Percentiles rank a stretch among this genome's conserved stretches.
Conservation (phyloP, 2,329 filamentous ascomycete genomes). For the Diplocarpon rosae region DNA sequence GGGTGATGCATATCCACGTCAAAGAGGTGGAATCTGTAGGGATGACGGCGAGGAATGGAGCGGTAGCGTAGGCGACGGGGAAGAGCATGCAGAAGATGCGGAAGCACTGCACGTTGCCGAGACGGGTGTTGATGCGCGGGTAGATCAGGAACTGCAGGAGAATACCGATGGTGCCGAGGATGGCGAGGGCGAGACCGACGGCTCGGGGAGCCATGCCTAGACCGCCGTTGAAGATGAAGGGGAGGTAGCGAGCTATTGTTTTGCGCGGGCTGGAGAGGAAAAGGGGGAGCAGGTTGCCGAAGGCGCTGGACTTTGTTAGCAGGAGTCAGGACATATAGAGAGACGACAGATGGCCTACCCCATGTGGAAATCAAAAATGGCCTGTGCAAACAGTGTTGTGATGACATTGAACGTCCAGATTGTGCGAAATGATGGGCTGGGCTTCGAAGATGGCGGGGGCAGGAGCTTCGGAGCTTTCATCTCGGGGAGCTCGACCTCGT, state of each 20-base stretch:
- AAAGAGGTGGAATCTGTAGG: not conserved
- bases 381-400: not conserved
- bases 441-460: not conserved
- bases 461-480: no score
- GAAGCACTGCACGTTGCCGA: slow-evolving; percentile 2
- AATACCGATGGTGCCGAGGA: slow-evolving; percentile 1
- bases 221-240: slow-evolving; percentile 3
- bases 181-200: slow-evolving; percentile 3
- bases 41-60: not conserved
- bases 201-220: not conserved
- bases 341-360: not conserved
- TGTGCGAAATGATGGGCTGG: not conserved
- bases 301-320: not conserved
- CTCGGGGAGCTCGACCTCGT: slow-evolving; percentile 2
- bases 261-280: not conserved
- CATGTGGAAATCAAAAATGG: slow-evolving; percentile 3
- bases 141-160: slow-evolving; percentile 2
- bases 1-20: not conserved
- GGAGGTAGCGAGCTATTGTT: not conserved
- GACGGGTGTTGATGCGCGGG: slow-evolving; percentile 2
- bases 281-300: slow-evolving; percentile 1
- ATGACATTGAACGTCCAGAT: slow-evolving; percentile 3
- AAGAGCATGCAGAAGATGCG: slow-evolving; percentile 1
- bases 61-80: not conserved
- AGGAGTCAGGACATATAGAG: not conserved